Percentiles rank a stretch among this genome's conserved stretches.
These are phyloP conservation scores for Vaccinium corymbosum DNA, from an alignment of 148 eudicot species.

Conservation along the genomic window DNA sequence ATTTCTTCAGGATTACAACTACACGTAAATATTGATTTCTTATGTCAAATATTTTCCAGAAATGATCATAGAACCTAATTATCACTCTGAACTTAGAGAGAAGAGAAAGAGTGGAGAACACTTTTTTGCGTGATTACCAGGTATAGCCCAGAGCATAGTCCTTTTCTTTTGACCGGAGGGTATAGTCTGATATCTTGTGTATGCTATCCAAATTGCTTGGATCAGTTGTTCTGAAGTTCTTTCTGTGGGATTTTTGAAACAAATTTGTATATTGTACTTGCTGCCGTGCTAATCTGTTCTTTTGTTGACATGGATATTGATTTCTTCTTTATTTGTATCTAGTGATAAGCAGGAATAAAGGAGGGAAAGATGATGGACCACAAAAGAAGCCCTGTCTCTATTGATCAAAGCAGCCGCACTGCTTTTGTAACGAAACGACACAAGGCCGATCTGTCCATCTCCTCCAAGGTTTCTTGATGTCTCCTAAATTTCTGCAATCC, in stretches of 20 bases:
- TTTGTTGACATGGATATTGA: neutral
- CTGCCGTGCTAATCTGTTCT: neutral
- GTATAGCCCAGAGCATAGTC: too few relatives aligned
- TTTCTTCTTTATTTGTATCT: neutral
- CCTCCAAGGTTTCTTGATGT: constrained; percentile 53
- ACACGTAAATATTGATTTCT: too few relatives aligned
- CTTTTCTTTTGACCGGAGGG: too few relatives aligned
- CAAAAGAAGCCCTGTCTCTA: constrained; percentile 51
- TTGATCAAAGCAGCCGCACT: constrained; percentile 50
- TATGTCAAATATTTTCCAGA: too few relatives aligned
- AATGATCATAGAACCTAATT: too few relatives aligned
- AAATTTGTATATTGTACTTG: neutral
- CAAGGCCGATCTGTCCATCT: constrained; percentile 56
- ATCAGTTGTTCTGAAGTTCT: neutral
- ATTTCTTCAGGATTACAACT: too few relatives aligned
- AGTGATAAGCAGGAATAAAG: constrained; percentile 14
- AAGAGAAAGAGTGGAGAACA: too few relatives aligned
- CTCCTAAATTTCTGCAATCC: neutral
- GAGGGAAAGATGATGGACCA: constrained; percentile 60
- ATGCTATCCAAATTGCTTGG: too few relatives aligned
- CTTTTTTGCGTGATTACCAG: too few relatives aligned
- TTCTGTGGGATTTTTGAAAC: neutral
- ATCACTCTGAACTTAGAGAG: too few relatives aligned
- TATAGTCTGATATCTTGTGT: too few relatives aligned
- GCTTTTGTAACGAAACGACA: constrained; percentile 60